A percentile compares a stretch with the other conserved stretches of the same genome.
Evolutionary conservation across 2,329 filamentous ascomycete genomes (phyloP).

Genomic region (Hortaea werneckii): DNA sequence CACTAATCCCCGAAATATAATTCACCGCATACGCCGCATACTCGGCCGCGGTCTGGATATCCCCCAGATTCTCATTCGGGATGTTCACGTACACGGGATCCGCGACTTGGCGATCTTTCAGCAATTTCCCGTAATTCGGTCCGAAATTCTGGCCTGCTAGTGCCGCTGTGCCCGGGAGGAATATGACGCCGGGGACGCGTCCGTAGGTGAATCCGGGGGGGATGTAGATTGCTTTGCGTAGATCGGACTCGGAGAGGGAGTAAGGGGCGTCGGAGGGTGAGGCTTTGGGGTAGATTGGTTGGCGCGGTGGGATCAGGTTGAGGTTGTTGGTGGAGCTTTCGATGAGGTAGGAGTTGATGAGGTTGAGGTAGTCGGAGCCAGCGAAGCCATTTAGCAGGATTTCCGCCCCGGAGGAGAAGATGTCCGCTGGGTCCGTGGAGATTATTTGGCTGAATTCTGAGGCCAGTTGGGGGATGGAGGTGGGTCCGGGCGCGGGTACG

Average conservation of each 20-base stretch:
- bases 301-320: conserved; percentile 16
- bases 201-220: conserved; percentile 39
- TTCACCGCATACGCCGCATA: conserved; percentile 50
- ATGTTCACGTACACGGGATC: conserved; percentile 50
- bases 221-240: conserved; percentile 45
- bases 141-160: conserved; percentile 36
- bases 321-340: conserved; percentile 18
- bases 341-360: conserved; percentile 9
- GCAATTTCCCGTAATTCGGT: conserved; percentile 40
- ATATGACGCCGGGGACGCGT: conserved; percentile 34
- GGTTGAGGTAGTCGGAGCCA: conserved; percentile 9
- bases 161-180: conserved; percentile 45
- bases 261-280: conserved; percentile 38
- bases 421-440: conserved; percentile 11
- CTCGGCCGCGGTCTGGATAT: conserved; percentile 44
- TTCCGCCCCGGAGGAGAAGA: conserved; percentile 11
- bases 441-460: conserved; percentile 8
- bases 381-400: conserved; percentile 14
- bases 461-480: conserved; percentile 9
- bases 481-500: conserved; percentile 13
- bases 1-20: conserved; percentile 39
- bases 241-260: conserved; percentile 33
- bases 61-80: conserved; percentile 36
- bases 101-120: conserved; percentile 31
- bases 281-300: conserved; percentile 29